These are phyloP conservation scores for Alternaria solani DNA, from an alignment of 2,329 filamentous ascomycete species.

Conservation along the genomic window DNA sequence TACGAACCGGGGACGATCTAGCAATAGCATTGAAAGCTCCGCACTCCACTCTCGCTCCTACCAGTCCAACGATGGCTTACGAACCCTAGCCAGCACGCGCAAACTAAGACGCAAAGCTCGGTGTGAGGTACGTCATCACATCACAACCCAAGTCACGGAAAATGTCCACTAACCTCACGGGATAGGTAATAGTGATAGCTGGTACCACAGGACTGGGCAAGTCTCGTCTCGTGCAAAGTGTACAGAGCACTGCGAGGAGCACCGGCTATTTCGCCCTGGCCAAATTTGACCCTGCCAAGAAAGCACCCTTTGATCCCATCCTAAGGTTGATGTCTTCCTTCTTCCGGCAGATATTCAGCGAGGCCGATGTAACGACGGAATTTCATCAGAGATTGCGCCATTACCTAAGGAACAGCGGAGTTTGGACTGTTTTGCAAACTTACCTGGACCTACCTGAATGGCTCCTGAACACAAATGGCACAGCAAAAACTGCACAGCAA, in stretches of 20 bases:
- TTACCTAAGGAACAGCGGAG: slow-evolving; percentile 60
- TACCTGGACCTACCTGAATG: slow-evolving; percentile 75
- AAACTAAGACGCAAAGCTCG: slow-evolving; percentile 62
- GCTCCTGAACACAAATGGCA: slow-evolving; percentile 48
- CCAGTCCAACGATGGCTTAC: slow-evolving; percentile 37
- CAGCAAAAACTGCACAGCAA: slow-evolving; percentile 35
- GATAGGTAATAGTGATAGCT: slow-evolving; percentile 62
- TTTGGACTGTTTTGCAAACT: slow-evolving; percentile 65
- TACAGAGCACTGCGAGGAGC: slow-evolving; percentile 65
- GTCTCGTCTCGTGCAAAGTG: slow-evolving; percentile 65
- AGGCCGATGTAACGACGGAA: slow-evolving; percentile 67
- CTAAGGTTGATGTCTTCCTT: slow-evolving; percentile 67
- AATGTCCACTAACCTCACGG: not conserved
- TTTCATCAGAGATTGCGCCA: slow-evolving; percentile 67
- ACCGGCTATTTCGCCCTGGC: slow-evolving; percentile 68
- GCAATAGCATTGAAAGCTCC: slow-evolving; percentile 43
- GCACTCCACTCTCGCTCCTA: slow-evolving; percentile 35
- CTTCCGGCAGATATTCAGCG: slow-evolving; percentile 71
- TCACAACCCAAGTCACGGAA: no score
- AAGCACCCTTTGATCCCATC: slow-evolving; percentile 68
- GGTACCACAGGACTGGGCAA: slow-evolving; percentile 68
- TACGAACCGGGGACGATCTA: slow-evolving; percentile 34
- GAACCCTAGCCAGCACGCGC: slow-evolving; percentile 43
- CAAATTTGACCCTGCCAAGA: slow-evolving; percentile 67
- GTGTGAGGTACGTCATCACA: slow-evolving; percentile 54